Percentiles rank a stretch among this genome's conserved stretches.
These are phyloP conservation scores for Aspergillus sp. DNA, from an alignment of 2,329 filamentous ascomycete species.

Conservation along the genomic window DNA sequence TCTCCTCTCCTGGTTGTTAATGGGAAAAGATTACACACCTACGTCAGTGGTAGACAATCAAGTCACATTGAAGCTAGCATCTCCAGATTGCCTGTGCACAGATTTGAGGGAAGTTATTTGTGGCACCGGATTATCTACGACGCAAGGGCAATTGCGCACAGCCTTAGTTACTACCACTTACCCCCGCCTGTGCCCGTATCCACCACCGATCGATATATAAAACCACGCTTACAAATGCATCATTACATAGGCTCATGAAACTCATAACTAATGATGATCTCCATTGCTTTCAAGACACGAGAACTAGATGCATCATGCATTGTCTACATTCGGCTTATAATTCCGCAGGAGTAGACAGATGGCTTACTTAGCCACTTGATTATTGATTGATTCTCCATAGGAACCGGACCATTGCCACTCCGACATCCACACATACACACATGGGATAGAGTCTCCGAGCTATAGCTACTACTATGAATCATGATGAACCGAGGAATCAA, in stretches of 20 bases:
- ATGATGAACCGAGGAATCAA: too few relatives aligned
- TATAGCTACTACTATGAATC: too few relatives aligned
- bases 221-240: not conserved
- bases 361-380: too few relatives aligned
- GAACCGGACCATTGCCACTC: too few relatives aligned
- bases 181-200: not conserved
- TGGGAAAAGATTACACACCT: not conserved
- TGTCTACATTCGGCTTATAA: not conserved
- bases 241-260: not conserved
- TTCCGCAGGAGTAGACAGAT: not conserved
- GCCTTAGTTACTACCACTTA: not conserved
- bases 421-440: too few relatives aligned
- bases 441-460: too few relatives aligned
- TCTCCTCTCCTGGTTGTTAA: not conserved
- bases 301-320: not conserved
- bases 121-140: constrained; percentile 1
- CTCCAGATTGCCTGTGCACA: not conserved
- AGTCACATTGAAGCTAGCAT: not conserved
- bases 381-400: too few relatives aligned
- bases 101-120: not conserved
- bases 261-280: not conserved
- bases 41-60: not conserved
- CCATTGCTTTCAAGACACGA: not conserved
- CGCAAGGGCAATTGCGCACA: constrained; percentile 1
- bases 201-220: not conserved